Conservation (phyloP, 257 asterid species). For the Phtheirospermum japonicum region DNA sequence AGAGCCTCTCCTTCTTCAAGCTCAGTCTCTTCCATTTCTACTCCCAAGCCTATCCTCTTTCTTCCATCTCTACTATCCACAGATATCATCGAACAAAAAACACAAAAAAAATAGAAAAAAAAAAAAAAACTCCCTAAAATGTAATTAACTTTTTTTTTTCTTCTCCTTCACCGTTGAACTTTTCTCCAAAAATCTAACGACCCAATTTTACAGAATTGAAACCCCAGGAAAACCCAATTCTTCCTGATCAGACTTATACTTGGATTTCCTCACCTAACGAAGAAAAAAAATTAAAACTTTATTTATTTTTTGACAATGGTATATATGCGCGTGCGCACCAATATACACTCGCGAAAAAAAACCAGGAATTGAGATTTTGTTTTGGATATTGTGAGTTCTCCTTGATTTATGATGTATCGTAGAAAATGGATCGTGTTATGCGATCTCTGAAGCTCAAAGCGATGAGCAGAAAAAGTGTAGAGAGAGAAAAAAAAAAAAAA, state of each 20-base stretch:
- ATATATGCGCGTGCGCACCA: constrained; percentile 19
- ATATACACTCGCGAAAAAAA: constrained; percentile 21
- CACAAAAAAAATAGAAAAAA: constrained; percentile 14
- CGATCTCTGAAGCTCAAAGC: constrained; percentile 61
- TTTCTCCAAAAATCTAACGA: constrained; percentile 42
- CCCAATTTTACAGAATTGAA: constrained; percentile 32
- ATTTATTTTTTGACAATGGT: constrained; percentile 17
- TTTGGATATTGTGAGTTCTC: constrained; percentile 29
- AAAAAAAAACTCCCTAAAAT: constrained; percentile 24
- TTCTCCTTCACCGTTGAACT: constrained; percentile 36
- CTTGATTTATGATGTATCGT: constrained; percentile 32
- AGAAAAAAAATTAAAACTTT: constrained; percentile 10
- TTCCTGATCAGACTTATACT: constrained; percentile 45
- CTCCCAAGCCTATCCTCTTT: constrained; percentile 64
- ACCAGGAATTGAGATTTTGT: constrained; percentile 2
- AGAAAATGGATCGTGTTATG: constrained; percentile 53
- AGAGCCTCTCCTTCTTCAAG: constrained; percentile 98
- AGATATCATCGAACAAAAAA: constrained; percentile 60
- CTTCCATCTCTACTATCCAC: constrained; percentile 76
- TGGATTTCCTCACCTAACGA: constrained; percentile 47
- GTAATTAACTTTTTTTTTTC: constrained; percentile 25
- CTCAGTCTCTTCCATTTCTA: constrained; percentile 79
- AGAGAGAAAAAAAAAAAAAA: constrained; percentile 26
- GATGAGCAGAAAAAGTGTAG: constrained; percentile 43
- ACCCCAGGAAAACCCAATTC: constrained; percentile 41